Evolutionary conservation across 1,284 basidiomycete species (phyloP).

Genomic region (Cerioporus squamosus): DNA sequence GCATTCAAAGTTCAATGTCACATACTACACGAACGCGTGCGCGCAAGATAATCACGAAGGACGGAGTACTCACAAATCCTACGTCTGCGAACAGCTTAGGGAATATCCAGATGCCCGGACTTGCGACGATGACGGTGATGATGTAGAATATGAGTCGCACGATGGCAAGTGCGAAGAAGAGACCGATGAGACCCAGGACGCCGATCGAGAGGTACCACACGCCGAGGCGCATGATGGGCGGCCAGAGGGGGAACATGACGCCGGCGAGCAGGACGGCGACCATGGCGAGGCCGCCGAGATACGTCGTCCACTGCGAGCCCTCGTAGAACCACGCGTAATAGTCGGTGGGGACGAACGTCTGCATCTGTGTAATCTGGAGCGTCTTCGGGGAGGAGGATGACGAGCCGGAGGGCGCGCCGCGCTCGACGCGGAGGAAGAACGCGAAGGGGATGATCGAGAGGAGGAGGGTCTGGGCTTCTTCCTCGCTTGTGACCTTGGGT

Average conservation of each 20-base stretch:
- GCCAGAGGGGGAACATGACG: conserved; percentile 99
- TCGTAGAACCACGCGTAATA: conserved; percentile 99
- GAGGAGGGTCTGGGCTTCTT: conserved; percentile 77
- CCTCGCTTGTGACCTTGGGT: conserved; percentile 76
- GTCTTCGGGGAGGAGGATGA: conserved; percentile 77
- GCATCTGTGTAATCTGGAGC: conserved; percentile 83
- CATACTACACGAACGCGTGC: neutral
- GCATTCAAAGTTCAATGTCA: neutral
- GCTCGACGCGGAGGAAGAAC: conserved; percentile 90
- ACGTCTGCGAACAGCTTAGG: conserved; percentile 98
- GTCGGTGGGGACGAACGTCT: conserved; percentile 77
- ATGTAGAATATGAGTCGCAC: conserved; percentile 94
- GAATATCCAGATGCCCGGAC: conserved; percentile 99
- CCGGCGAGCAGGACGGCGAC: conserved; percentile 93
- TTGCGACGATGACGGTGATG: conserved; percentile 85
- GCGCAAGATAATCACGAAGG: too few relatives aligned
- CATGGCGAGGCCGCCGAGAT: conserved; percentile 92
- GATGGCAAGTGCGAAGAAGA: conserved; percentile 93
- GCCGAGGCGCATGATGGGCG: conserved; percentile 89
- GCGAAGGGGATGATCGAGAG: conserved; percentile 80
- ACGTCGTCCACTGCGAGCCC: conserved; percentile 91
- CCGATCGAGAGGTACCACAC: conserved; percentile 95
- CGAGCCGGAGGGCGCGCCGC: conserved; percentile 71
- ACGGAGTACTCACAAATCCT: conserved; percentile 89
- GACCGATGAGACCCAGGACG: conserved; percentile 86